Percentiles rank a stretch among this genome's conserved stretches.
phyloP scores from a whole-genome alignment of 75 land plant species.

The Cunninghamia lanceolata region DNA sequence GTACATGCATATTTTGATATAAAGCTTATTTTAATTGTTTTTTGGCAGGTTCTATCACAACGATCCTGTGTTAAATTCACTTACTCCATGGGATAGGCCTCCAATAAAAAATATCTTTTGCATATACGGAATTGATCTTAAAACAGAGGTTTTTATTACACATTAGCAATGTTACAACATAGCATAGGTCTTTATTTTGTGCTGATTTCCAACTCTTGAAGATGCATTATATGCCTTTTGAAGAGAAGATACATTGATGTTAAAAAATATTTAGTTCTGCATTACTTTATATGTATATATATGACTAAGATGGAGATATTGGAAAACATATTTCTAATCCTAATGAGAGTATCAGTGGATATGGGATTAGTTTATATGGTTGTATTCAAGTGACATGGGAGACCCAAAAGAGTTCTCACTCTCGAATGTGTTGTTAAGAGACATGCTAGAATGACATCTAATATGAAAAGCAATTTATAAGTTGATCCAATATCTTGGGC shows the following conservation, averaged over 20 bases:
- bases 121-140: constrained; percentile 85
- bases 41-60: constrained; percentile 71
- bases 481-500: too few species aligned
- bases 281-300: not conserved
- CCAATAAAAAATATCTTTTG: constrained; percentile 92
- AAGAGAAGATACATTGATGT: not conserved
- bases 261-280: not conserved
- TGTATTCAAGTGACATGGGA: too few species aligned
- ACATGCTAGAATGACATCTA: too few species aligned
- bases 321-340: not conserved
- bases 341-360: too few species aligned
- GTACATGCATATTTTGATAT: not conserved
- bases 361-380: too few species aligned
- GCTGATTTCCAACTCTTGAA: not conserved
- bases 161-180: not conserved
- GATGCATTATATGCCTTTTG: not conserved
- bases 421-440: too few species aligned
- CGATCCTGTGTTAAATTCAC: constrained; percentile 93
- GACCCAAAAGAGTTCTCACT: too few species aligned
- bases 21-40: not conserved
- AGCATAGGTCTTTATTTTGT: not conserved
- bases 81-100: constrained; percentile 99
- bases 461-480: too few species aligned
- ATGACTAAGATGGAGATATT: not conserved
- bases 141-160: constrained; percentile 76